Conservation (phyloP, 257 asterid genomes). For the Petrea volubilis region DNA sequence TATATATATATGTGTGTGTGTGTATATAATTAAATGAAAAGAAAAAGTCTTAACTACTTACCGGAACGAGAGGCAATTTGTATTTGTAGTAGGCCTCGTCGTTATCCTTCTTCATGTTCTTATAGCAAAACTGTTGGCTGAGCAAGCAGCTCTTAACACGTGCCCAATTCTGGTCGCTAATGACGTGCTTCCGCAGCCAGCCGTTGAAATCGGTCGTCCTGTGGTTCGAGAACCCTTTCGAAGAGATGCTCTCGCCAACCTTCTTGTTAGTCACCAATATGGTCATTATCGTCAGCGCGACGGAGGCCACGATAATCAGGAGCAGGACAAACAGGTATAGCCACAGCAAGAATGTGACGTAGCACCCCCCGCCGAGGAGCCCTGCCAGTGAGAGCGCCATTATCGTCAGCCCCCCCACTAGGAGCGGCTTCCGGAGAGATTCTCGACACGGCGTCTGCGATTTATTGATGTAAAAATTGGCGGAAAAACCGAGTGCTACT, state of each 20-base stretch:
- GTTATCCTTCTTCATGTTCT: conserved; percentile 13
- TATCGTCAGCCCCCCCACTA: conserved; percentile 43
- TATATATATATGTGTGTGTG: too few relatives aligned
- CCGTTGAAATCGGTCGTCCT: conserved; percentile 62
- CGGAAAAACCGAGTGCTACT: conserved; percentile 42
- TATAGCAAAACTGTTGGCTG: conserved; percentile 40
- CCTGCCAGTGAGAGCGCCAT: conserved; percentile 48
- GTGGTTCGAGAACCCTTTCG: conserved; percentile 39
- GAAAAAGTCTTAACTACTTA: too few relatives aligned
- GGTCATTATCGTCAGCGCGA: conserved; percentile 47
- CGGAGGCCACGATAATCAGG: conserved; percentile 37
- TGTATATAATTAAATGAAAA: too few relatives aligned
- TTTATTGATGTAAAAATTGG: conserved; percentile 33
- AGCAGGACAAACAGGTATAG: conserved; percentile 41
- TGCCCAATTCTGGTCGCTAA: conserved; percentile 55
- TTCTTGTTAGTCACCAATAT: conserved; percentile 52
- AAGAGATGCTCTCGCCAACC: conserved; percentile 48
- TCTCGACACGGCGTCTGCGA: conserved; percentile 46
- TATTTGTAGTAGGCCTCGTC: conserved; percentile 23
- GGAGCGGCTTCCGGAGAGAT: conserved; percentile 49
- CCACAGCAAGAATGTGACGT: conserved; percentile 42
- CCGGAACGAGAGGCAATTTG: conserved; percentile 45
- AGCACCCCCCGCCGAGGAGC: conserved; percentile 46
- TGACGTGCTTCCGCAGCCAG: conserved; percentile 68
- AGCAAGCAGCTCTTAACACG: conserved; percentile 62